These are phyloP conservation scores for Lathyrus tuberosus DNA, from an alignment of 306 rosid species.

Conservation along the genomic window DNA sequence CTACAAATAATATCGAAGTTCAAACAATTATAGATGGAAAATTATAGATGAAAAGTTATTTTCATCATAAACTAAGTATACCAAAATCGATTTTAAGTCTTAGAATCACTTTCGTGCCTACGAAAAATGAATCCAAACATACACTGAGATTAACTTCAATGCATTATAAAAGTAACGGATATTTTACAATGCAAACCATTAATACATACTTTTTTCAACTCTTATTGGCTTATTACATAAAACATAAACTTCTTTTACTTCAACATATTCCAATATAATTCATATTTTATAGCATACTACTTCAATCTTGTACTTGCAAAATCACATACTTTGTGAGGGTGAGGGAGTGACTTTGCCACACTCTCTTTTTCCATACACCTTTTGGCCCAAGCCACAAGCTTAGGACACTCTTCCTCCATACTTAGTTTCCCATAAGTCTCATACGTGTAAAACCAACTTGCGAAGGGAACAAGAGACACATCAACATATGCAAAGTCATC, in stretches of 20 bases:
- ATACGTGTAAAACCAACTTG: conserved; percentile 56
- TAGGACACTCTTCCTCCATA: conserved; percentile 54
- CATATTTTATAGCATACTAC: neutral
- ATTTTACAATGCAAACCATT: neutral
- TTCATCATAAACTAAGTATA: too few relatives aligned
- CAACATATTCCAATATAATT: neutral
- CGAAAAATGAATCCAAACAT: too few relatives aligned
- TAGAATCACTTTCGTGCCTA: too few relatives aligned
- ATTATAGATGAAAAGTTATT: too few relatives aligned
- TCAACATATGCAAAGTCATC: conserved; percentile 56
- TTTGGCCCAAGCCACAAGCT: conserved; percentile 52
- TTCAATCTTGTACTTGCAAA: conserved; percentile 27
- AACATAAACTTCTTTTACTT: neutral
- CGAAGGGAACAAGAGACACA: conserved; percentile 57
- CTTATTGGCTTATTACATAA: too few relatives aligned
- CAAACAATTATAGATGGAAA: too few relatives aligned
- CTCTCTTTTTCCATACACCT: conserved; percentile 55
- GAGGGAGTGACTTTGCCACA: conserved; percentile 55
- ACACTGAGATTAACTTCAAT: too few relatives aligned
- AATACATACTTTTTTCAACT: too few relatives aligned
- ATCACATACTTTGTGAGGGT: conserved; percentile 48
- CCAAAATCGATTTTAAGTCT: too few relatives aligned
- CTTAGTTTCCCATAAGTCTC: conserved; percentile 49
- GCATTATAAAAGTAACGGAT: too few relatives aligned
- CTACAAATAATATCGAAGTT: too few relatives aligned